Percentiles rank a stretch among this genome's conserved stretches.
Conservation (phyloP, 148 eudicot species). For the Cornus suecica region DNA sequence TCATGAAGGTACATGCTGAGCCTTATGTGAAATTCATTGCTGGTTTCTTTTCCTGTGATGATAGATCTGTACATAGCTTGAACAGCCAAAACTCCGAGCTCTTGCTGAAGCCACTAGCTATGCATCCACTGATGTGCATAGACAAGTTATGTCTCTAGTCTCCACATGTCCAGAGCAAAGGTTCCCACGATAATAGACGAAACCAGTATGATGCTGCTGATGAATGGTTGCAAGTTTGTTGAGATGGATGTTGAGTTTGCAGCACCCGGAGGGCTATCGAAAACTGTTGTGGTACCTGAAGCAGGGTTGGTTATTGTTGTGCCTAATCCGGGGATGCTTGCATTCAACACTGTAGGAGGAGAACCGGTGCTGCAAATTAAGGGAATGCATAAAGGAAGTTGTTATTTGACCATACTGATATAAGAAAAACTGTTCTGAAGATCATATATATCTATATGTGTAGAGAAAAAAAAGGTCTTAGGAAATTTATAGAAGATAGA, state of each 20-base stretch:
- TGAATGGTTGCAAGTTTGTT: slow-evolving; percentile 31
- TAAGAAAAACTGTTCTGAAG: neutral
- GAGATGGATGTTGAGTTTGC: slow-evolving; percentile 46
- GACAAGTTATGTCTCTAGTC: slow-evolving; percentile 21
- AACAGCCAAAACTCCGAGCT: slow-evolving; percentile 4
- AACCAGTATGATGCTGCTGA: slow-evolving; percentile 27
- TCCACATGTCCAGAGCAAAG: slow-evolving; percentile 29
- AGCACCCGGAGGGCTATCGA: slow-evolving; percentile 41
- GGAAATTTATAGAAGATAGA: too few species aligned
- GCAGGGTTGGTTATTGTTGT: slow-evolving; percentile 40
- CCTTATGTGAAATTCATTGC: neutral
- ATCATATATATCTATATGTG: too few species aligned
- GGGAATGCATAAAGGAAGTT: neutral
- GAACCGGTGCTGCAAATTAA: slow-evolving; percentile 34
- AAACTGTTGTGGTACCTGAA: slow-evolving; percentile 29
- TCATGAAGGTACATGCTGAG: neutral
- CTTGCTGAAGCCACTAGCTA: slow-evolving; percentile 17
- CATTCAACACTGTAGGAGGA: slow-evolving; percentile 48
- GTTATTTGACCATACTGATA: neutral
- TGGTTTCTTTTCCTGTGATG: neutral
- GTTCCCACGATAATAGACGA: slow-evolving; percentile 29
- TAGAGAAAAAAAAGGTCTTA: too few species aligned
- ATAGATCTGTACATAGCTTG: slow-evolving; percentile 6
- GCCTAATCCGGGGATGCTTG: slow-evolving; percentile 37
- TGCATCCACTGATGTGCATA: slow-evolving; percentile 7